A percentile compares a stretch with the other conserved stretches of the same genome.
These are phyloP conservation scores for Nicotiana attenuata DNA, from an alignment of 257 asterid genomes.

Conservation along the genomic window DNA sequence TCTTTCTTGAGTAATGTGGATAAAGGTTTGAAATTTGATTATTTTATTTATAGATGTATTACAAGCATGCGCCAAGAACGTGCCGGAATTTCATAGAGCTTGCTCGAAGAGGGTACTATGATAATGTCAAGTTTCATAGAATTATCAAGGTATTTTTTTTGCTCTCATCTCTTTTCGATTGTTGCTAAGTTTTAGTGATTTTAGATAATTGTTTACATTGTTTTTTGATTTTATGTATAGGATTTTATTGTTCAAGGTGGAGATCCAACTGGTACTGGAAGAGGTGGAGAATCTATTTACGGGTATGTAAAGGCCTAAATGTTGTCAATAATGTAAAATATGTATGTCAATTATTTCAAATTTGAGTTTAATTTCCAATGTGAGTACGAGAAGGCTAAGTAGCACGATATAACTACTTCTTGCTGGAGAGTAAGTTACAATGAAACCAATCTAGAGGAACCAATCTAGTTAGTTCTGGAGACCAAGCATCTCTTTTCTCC, in stretches of 20 bases:
- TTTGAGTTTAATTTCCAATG: not conserved
- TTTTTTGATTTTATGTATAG: conserved; percentile 26
- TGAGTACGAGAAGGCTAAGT: not conserved
- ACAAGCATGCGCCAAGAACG: conserved; percentile 89
- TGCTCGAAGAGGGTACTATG: conserved; percentile 89
- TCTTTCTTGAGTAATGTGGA: not conserved
- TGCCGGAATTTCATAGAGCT: conserved; percentile 90
- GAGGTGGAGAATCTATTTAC: conserved; percentile 93
- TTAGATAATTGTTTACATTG: not conserved
- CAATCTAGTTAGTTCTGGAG: not conserved
- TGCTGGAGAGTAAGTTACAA: not conserved
- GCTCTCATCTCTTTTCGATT: not conserved
- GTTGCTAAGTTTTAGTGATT: not conserved
- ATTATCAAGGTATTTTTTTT: conserved; percentile 58
- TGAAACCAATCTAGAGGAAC: not conserved
- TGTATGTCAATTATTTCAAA: not conserved
- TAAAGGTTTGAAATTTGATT: not conserved
- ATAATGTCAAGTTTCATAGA: conserved; percentile 83
- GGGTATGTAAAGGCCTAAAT: conserved; percentile 38
- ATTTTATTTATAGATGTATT: conserved; percentile 50
- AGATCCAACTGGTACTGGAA: conserved; percentile 96
- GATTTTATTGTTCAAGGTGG: conserved; percentile 97
- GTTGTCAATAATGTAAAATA: not conserved
- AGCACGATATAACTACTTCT: not conserved
- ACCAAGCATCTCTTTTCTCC: not conserved